Evolutionary conservation across 208 protist species (phyloP).

Genomic region (Acanthamoeba sp.): DNA sequence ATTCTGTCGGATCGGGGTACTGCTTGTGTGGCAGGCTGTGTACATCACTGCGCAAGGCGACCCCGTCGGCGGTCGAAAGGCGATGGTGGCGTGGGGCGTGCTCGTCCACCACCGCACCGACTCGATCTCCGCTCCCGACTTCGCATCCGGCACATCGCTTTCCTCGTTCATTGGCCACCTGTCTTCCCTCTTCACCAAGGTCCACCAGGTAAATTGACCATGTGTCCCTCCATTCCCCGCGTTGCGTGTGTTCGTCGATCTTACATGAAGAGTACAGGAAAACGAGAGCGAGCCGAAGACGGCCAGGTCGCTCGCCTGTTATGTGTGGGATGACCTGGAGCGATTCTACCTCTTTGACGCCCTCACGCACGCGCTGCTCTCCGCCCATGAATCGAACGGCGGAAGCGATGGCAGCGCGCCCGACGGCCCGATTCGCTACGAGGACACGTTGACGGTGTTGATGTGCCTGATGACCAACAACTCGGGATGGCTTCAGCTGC

Average conservation of each 20-base stretch:
- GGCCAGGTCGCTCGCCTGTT: not conserved
- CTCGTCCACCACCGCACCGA: not conserved
- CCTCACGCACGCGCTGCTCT: not conserved
- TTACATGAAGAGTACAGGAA: not conserved
- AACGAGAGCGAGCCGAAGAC: not conserved
- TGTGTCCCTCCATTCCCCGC: not conserved
- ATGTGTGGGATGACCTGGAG: constrained; percentile 27
- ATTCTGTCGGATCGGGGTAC: too few relatives aligned
- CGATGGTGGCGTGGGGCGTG: not conserved
- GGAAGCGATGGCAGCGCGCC: not conserved
- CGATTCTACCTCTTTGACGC: not conserved
- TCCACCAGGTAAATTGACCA: not conserved
- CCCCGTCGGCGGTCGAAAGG: not conserved
- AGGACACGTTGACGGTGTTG: not conserved
- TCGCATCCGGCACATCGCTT: not conserved
- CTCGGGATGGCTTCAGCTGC: not conserved
- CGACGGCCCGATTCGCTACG: not conserved
- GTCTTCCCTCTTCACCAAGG: not conserved
- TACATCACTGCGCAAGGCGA: constrained; percentile 28
- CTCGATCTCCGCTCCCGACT: not conserved
- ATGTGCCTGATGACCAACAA: constrained; percentile 28
- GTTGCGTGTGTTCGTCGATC: not conserved
- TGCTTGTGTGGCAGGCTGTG: not conserved
- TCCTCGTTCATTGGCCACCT: not conserved
- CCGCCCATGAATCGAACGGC: not conserved